Evolutionary conservation across 2,329 filamentous ascomycete genomes (phyloP).

Genomic region (Ilyonectria destructans): DNA sequence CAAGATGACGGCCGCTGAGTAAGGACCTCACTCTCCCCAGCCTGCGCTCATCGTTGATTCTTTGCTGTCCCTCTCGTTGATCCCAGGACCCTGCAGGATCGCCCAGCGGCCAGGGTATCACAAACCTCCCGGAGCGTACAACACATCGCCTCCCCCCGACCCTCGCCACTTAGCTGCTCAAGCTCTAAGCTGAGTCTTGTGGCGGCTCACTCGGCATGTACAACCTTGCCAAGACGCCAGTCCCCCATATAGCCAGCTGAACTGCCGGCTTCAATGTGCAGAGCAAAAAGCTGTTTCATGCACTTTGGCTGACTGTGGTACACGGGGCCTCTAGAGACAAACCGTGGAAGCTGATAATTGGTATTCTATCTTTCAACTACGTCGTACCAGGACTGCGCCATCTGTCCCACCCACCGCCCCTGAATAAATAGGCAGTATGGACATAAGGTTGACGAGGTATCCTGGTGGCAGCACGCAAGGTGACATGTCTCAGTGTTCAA

Average conservation of each 20-base stretch:
- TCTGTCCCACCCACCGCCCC: not conserved
- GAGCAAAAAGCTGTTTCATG: not conserved
- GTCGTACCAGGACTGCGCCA: not conserved
- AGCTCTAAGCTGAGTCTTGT: not conserved
- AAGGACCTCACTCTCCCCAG: not conserved
- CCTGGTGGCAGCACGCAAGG: not conserved
- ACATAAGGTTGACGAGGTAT: not conserved
- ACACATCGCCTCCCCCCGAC: not conserved
- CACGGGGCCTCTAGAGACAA: not conserved
- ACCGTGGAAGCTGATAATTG: not conserved
- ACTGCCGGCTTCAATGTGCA: not conserved
- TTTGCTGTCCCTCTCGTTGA: not conserved
- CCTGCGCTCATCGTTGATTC: too few species aligned
- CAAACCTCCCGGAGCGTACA: conserved; percentile 2
- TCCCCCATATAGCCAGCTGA: not conserved
- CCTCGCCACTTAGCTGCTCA: not conserved
- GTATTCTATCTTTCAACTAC: not conserved
- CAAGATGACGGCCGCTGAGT: conserved; percentile 5
- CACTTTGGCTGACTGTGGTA: not conserved
- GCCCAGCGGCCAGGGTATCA: not conserved
- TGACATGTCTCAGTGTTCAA: not conserved
- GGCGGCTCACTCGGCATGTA: not conserved
- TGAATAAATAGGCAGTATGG: not conserved
- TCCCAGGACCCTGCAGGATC: too few species aligned
- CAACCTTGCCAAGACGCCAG: not conserved